These are phyloP conservation scores for Suillus discolor DNA, from an alignment of 768 basidiomycete species.

Conservation along the genomic window DNA sequence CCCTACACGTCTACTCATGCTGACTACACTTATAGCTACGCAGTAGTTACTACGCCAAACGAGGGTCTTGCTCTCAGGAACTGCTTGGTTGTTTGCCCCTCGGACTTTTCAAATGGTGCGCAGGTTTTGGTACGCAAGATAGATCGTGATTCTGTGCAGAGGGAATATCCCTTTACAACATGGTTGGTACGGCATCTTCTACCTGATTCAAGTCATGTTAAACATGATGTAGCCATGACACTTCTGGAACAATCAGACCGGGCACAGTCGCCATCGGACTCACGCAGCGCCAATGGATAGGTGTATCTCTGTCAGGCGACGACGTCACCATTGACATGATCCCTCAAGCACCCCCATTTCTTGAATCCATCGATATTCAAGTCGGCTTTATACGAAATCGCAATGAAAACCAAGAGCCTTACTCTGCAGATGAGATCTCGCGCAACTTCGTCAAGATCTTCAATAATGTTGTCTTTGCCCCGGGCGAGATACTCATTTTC, in stretches of 20 bases:
- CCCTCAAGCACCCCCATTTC: conserved; percentile 58
- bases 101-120: conserved; percentile 71
- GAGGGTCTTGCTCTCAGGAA: conserved; percentile 77
- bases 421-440: conserved; percentile 86
- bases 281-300: conserved; percentile 88
- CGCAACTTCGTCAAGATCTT: conserved; percentile 75
- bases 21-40: conserved; percentile 40
- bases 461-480: conserved; percentile 67
- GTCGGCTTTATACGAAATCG: conserved; percentile 62
- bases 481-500: conserved; percentile 74
- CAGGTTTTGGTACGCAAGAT: conserved; percentile 75
- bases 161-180: conserved; percentile 65
- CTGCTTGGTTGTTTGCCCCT: conserved; percentile 76
- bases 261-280: conserved; percentile 78
- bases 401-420: conserved; percentile 64
- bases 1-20: not conserved
- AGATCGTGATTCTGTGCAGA: conserved; percentile 12
- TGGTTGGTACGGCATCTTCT: conserved; percentile 49
- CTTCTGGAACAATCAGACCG: conserved; percentile 67
- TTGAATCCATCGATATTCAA: conserved; percentile 83
- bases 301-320: conserved; percentile 79
- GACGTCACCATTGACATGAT: conserved; percentile 69
- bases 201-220: not conserved
- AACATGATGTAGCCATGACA: conserved; percentile 68
- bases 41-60: conserved; percentile 62